Evolutionary conservation across 2,329 filamentous ascomycete species (phyloP).

Genomic region (Microdochium trichocladiopsis): DNA sequence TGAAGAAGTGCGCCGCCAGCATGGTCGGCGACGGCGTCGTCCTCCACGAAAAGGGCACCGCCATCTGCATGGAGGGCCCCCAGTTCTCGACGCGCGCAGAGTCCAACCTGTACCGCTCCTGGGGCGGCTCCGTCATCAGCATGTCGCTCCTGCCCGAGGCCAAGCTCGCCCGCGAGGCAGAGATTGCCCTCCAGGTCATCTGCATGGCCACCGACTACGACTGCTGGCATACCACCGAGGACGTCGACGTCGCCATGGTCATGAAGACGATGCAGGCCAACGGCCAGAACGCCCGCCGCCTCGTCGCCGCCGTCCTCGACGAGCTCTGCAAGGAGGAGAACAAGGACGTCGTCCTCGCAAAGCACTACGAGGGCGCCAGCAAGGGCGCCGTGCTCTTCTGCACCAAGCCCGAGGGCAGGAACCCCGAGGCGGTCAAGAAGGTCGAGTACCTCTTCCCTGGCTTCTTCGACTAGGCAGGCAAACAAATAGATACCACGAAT

Average conservation of each 20-base stretch:
- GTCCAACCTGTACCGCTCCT: slow-evolving; percentile 87
- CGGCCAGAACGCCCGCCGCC: slow-evolving; percentile 74
- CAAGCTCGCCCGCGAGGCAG: slow-evolving; percentile 92
- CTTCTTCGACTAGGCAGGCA: slow-evolving; percentile 46
- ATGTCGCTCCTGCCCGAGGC: slow-evolving; percentile 95
- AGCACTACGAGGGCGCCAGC: slow-evolving; percentile 70
- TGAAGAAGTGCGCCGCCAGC: slow-evolving; percentile 66
- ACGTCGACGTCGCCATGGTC: slow-evolving; percentile 94
- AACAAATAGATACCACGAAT: neutral
- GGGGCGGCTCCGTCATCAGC: slow-evolving; percentile 95
- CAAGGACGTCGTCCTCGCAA: slow-evolving; percentile 66
- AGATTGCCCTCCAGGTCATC: slow-evolving; percentile 96
- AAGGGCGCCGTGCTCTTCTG: slow-evolving; percentile 75
- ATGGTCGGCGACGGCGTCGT: slow-evolving; percentile 79
- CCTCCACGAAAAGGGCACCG: slow-evolving; percentile 75
- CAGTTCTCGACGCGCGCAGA: slow-evolving; percentile 96
- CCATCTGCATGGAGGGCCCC: slow-evolving; percentile 98
- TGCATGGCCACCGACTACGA: slow-evolving; percentile 99
- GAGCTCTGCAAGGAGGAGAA: slow-evolving; percentile 75
- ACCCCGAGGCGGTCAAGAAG: slow-evolving; percentile 68
- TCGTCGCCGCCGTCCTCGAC: slow-evolving; percentile 83
- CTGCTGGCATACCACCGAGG: slow-evolving; percentile 79
- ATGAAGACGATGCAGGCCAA: slow-evolving; percentile 96
- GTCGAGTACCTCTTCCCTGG: slow-evolving; percentile 83
- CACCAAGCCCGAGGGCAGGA: slow-evolving; percentile 71